phyloP scores from a whole-genome alignment of 2,329 filamentous ascomycete species.

The Furcasterigmium sp. region DNA sequence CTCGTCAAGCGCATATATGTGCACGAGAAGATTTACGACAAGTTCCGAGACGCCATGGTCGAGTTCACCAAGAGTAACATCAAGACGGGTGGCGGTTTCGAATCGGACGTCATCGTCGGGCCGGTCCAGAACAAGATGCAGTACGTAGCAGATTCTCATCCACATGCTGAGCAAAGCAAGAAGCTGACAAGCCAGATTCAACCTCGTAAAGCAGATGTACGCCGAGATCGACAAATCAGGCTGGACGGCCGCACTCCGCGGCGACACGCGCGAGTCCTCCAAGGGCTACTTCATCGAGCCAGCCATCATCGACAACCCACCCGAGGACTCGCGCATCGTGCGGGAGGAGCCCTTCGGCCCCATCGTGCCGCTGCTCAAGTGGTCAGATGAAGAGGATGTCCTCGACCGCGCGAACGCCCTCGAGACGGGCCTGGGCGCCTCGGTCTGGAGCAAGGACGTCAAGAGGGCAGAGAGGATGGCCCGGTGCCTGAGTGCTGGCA shows the following conservation, averaged over 20 bases:
- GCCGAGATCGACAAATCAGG: constrained; percentile 33
- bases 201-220: constrained; percentile 47
- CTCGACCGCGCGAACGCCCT: constrained; percentile 48
- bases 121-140: constrained; percentile 59
- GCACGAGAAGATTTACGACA: constrained; percentile 53
- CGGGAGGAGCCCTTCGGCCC: constrained; percentile 49
- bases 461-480: constrained; percentile 46
- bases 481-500: constrained; percentile 49
- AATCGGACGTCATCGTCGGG: constrained; percentile 38
- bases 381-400: constrained; percentile 55
- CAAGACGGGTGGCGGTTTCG: constrained; percentile 37
- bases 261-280: neutral
- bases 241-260: constrained; percentile 5
- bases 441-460: constrained; percentile 51
- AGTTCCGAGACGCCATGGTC: constrained; percentile 42
- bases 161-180: too few relatives aligned
- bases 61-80: constrained; percentile 36
- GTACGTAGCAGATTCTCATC: too few relatives aligned
- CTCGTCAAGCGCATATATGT: constrained; percentile 52
- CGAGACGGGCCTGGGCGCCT: constrained; percentile 48
- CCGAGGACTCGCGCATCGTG: constrained; percentile 50
- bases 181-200: constrained; percentile 16
- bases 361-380: constrained; percentile 57
- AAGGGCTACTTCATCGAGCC: constrained; percentile 53
- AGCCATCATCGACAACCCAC: constrained; percentile 56